Evolutionary conservation across 2,329 filamentous ascomycete species (phyloP), one percentile per base, ranked within the genome.

Genomic region (Apiospora pterosperma): DNA sequence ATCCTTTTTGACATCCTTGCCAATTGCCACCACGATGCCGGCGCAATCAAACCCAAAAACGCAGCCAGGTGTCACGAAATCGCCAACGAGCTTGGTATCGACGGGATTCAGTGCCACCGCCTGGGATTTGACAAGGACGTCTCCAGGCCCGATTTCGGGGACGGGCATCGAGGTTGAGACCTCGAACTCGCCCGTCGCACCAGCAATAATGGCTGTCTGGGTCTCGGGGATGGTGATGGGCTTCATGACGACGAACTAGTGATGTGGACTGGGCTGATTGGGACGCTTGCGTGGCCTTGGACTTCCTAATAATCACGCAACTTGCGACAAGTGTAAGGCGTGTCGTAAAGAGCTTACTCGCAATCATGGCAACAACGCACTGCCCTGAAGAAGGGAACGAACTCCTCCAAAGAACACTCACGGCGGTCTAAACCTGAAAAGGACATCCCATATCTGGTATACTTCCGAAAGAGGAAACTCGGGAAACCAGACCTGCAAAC

Each of bases 31-130:
- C 21, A 73, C 68, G 36, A 66, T 60, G 8, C 70, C 71, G 31
- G 67, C 68, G 52, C 69, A 68, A 48, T 73, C 71, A 41, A 69
- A 69, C 28, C 71, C 71, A 23, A 36, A 25, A 16, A 63, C 62
- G 55, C 61, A 63, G 34, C 68, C 68, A 14, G 63, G 63, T 11
- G 38, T 38, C n/a, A 63, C 62, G 41, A 67, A 65, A 11, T 31
- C 42, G 16, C 44, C 63, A 14, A 63, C 48, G 61, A 69, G 64
- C 58, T 70, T 70, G 19, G 39, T 62, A 61, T 70, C 68, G 39
- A 63, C 61, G 10, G 67, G 68, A 61, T 70, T 70, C 19, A 70
- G 23, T 7, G 62, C 64, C 7, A 70, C 65, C 21, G 65, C 55
- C 21, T 44, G 28, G 39, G 59, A 64, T 48, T 64, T 55, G 31